phyloP scores from a whole-genome alignment of 192 early-diverging fungal species.

The Entophlyctis luteolus region DNA sequence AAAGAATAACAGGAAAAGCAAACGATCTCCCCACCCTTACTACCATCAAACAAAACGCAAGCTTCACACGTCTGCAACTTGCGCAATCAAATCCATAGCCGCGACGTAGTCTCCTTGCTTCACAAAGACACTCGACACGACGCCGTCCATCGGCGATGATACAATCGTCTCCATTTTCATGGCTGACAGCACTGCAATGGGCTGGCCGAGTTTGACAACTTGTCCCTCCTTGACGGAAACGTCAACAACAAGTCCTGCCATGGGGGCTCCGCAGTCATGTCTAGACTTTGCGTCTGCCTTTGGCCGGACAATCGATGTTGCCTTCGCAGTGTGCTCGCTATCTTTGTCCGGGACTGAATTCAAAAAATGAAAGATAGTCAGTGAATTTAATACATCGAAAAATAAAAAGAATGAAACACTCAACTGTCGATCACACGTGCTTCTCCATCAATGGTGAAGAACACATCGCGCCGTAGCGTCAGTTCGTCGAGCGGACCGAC shows the following conservation, averaged over 20 bases:
- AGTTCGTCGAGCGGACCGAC: constrained; percentile 77
- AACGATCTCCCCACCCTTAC: no score
- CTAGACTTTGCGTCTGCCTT: constrained; percentile 74
- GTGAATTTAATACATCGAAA: not conserved
- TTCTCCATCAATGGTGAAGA: constrained; percentile 95
- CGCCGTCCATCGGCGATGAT: constrained; percentile 65
- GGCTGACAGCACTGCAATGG: constrained; percentile 87
- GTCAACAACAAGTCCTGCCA: constrained; percentile 93
- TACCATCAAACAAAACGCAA: no score
- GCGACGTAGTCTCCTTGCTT: constrained; percentile 72
- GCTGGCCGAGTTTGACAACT: constrained; percentile 82
- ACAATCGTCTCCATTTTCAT: constrained; percentile 96
- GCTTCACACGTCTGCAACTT: constrained; percentile 22
- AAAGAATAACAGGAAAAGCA: no score
- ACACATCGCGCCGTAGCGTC: constrained; percentile 81
- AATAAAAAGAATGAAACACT: not conserved
- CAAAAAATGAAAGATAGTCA: not conserved
- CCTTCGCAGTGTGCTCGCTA: constrained; percentile 14
- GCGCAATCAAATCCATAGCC: constrained; percentile 77
- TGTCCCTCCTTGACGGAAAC: constrained; percentile 79
- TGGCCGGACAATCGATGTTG: constrained; percentile 41
- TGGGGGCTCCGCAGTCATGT: constrained; percentile 88
- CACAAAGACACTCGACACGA: constrained; percentile 69
- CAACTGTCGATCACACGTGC: constrained; percentile 75
- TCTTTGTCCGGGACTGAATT: constrained; percentile 27